phyloP scores from a whole-genome alignment of 1,284 basidiomycete genomes.

The Cryptococcus jaspeensis region DNA sequence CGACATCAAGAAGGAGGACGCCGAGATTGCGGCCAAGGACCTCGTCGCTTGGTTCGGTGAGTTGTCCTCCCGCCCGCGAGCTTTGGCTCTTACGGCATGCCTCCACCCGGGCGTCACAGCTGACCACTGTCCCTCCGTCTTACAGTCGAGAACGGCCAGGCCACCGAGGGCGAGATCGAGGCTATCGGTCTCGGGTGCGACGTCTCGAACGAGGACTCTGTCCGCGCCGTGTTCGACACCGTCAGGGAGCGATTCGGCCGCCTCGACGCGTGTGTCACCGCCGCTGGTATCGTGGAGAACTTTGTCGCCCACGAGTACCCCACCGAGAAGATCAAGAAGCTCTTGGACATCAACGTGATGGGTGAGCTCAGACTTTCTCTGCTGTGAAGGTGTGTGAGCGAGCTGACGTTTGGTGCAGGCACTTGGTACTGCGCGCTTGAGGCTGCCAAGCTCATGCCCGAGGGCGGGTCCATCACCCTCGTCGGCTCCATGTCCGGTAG shows the following conservation, averaged over 20 bases:
- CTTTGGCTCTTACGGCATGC: background rate
- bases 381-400: background rate
- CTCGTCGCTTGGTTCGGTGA: conserved; percentile 61
- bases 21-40: conserved; percentile 69
- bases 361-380: conserved; percentile 54
- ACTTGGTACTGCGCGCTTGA: conserved; percentile 90
- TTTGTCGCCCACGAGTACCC: conserved; percentile 89
- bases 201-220: conserved; percentile 76
- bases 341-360: conserved; percentile 92
- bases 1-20: conserved; percentile 76
- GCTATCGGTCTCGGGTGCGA: conserved; percentile 81
- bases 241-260: conserved; percentile 75
- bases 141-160: conserved; percentile 62
- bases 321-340: conserved; percentile 71
- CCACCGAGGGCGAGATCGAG: conserved; percentile 62
- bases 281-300: conserved; percentile 90
- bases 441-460: conserved; percentile 65
- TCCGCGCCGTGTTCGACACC: conserved; percentile 67
- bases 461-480: conserved; percentile 77
- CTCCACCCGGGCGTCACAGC: background rate
- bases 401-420: conserved; percentile 14
- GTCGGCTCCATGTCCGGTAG: conserved; percentile 88
- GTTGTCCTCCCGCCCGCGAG: conserved; percentile 11
- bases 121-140: background rate
- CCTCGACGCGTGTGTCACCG: conserved; percentile 81